Base-by-base conservation (phyloP, 306 rosid species). In the Fragaria nilgerrensis region DNA sequence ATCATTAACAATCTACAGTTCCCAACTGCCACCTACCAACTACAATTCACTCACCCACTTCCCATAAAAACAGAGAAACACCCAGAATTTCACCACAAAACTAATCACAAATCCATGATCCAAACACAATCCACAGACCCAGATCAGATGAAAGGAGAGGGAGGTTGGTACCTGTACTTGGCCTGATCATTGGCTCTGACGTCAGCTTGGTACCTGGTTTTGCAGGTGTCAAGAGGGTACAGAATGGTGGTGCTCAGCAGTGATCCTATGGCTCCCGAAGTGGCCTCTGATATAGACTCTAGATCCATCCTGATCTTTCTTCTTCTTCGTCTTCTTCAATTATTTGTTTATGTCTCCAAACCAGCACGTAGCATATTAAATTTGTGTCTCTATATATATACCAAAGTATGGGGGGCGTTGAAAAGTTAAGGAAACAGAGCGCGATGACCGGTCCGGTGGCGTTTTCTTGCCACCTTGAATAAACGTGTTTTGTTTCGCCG, bases 261-360 rank as follows among this genome's bases (percentile, higher is more conserved):
- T 72, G 99, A 96, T 82, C 99, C 99, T 59, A 96, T 83, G 78
- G 99, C 99, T 7, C 99, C 99, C 3, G 99, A 96, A 55, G 99
- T 93, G 11, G 99, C 99, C 86, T 96, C 99, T 3, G 99, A 92
- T 73, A 96, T 72, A 0, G 99, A 96, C 84, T 96, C 94, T 74
- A 96, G 92, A 91, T 96, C 98, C 87, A 88, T 47, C 27, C 20
- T 36, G 23, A 66, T 34, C 25, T 36, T 65, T 17, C 45, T 37
- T 34, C 66, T 65, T 17, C 44, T 36, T 36, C 67, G 4, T 23
- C 97, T 88, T 89, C 76, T 69, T 89, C 78, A 70, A 64, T 15
- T 47, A 36, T 41, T 15, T 22, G 52, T 27, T 19, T 44, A 25
- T 10, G 9, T 61, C 27, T 0, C 20, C 9, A 22, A 10, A 44